Evolutionary conservation across 2,329 filamentous ascomycete genomes (phyloP).

Genomic region (Myriangium duriaei): DNA sequence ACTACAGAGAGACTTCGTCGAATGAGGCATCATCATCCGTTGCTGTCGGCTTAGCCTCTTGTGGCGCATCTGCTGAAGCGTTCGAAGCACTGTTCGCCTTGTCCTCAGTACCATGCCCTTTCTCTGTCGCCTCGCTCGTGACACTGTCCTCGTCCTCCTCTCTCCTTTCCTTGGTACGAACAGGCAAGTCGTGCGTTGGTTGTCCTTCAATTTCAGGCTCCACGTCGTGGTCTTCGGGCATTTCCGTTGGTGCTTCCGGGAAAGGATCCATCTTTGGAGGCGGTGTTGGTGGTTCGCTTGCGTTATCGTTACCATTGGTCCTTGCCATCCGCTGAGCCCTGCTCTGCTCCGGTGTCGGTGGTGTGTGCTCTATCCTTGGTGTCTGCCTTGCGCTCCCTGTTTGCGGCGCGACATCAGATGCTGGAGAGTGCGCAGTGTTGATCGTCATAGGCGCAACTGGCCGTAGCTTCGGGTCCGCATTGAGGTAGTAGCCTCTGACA

Average conservation of each 20-base stretch:
- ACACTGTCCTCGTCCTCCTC: slow-evolving; percentile 6
- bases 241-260: slow-evolving; percentile 7
- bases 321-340: slow-evolving; percentile 8
- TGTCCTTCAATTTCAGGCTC: slow-evolving; percentile 7
- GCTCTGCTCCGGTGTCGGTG: slow-evolving; percentile 36
- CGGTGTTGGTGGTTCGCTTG: slow-evolving; percentile 16
- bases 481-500: slow-evolving; percentile 90
- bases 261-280: slow-evolving; percentile 17
- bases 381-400: slow-evolving; percentile 19
- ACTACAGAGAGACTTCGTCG: neutral
- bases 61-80: neutral
- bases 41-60: neutral
- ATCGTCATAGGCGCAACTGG: slow-evolving; percentile 32
- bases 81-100: too few relatives aligned
- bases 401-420: slow-evolving; percentile 13
- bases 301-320: slow-evolving; percentile 6
- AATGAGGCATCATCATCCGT: neutral
- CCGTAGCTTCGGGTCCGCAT: slow-evolving; percentile 59
- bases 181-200: slow-evolving; percentile 1
- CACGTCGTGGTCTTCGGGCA: slow-evolving; percentile 4
- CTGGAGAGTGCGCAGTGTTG: slow-evolving; percentile 14
- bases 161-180: neutral
- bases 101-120: slow-evolving; percentile 2
- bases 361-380: slow-evolving; percentile 38
- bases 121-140: slow-evolving; percentile 7